Percentiles rank a stretch among this genome's conserved stretches.
These are phyloP conservation scores for Trametes cinnabarina DNA, from an alignment of 768 basidiomycete genomes.

Conservation along the genomic window DNA sequence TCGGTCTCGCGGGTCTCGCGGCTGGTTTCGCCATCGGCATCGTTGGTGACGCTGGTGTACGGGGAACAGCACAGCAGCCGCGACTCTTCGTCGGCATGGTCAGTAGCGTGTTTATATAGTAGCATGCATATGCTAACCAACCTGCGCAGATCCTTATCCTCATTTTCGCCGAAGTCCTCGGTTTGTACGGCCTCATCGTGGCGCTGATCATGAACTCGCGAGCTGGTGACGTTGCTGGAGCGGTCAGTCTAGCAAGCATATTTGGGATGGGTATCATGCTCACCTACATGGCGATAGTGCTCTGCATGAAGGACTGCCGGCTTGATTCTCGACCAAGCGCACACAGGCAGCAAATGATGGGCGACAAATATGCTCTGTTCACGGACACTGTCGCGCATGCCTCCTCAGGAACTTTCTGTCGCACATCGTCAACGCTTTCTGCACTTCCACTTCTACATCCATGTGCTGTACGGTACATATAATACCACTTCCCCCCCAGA, in stretches of 20 bases:
- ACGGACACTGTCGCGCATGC: constrained; percentile 9
- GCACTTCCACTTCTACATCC: constrained; percentile 14
- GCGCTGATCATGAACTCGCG: constrained; percentile 80
- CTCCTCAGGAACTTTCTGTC: constrained; percentile 1
- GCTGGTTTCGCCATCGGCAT: constrained; percentile 98
- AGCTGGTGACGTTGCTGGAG: constrained; percentile 13
- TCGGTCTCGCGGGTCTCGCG: constrained; percentile 91
- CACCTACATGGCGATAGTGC: constrained; percentile 15
- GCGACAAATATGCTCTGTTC: background rate
- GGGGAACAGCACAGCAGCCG: constrained; percentile 96
- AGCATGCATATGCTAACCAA: background rate
- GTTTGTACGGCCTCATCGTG: constrained; percentile 91
- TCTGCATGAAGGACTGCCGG: constrained; percentile 1
- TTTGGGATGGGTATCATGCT: background rate
- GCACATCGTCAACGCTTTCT: constrained; percentile 5
- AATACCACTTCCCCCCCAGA: constrained; percentile 22
- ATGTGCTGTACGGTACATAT: constrained; percentile 26
- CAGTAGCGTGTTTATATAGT: constrained; percentile 20
- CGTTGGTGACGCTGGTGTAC: constrained; percentile 97
- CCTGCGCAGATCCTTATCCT: constrained; percentile 82
- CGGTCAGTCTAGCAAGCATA: constrained; percentile 16
- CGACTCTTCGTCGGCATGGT: constrained; percentile 94
- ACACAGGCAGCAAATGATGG: constrained; percentile 4
- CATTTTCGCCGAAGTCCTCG: constrained; percentile 94
- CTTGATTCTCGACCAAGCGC: background rate